Evolutionary conservation across 2,329 filamentous ascomycete genomes (phyloP).

Genomic region (Cercospora sp.): DNA sequence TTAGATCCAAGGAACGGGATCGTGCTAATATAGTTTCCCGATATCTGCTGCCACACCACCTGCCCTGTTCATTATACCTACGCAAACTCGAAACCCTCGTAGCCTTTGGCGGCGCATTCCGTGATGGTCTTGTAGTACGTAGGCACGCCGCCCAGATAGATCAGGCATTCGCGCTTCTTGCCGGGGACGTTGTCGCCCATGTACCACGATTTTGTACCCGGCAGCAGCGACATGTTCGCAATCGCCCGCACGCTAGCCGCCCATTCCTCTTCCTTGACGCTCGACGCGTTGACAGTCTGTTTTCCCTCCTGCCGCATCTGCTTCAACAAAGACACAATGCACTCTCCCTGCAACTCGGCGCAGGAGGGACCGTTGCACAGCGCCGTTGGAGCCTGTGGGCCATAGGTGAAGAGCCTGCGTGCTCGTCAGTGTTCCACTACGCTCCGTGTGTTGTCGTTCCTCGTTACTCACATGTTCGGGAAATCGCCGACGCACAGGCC

Average conservation of each 20-base stretch:
- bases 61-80: not conserved
- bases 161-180: conserved; percentile 41
- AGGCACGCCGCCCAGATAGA: conserved; percentile 17
- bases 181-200: conserved; percentile 47
- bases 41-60: too few relatives aligned
- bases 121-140: conserved; percentile 9
- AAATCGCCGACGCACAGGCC: conserved; percentile 34
- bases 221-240: conserved; percentile 42
- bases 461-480: conserved; percentile 35
- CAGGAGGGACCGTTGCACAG: conserved; percentile 43
- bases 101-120: conserved; percentile 10
- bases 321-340: conserved; percentile 31
- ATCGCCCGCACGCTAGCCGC: conserved; percentile 40
- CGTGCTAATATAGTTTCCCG: too few relatives aligned
- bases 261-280: conserved; percentile 35
- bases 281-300: conserved; percentile 31
- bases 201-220: conserved; percentile 34
- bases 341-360: conserved; percentile 42
- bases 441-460: not conserved
- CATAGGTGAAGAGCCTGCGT: conserved; percentile 34
- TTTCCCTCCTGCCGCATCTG: conserved; percentile 19
- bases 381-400: conserved; percentile 47
- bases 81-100: conserved; percentile 5
- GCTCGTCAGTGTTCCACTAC: not conserved
- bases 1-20: too few relatives aligned